Evolutionary conservation across 2,329 filamentous ascomycete genomes (phyloP), one percentile per base, ranked within the genome.

Genomic region (Apiospora phragmitis): DNA sequence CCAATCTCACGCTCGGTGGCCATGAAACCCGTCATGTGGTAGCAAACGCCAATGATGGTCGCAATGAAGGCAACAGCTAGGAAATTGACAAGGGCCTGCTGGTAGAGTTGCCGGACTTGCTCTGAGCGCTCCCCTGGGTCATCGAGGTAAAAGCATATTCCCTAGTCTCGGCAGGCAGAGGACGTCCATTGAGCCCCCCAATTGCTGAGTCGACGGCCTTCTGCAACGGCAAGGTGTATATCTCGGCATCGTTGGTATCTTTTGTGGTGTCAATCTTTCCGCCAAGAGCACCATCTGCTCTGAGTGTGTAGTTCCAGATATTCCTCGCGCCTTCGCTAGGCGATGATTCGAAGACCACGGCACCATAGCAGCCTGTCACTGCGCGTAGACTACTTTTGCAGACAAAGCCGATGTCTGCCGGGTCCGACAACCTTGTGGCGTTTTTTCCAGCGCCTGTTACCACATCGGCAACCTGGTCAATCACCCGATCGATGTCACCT

Each of bases 281-380:
- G 26, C 91, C 91, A 70, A 97, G 85, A 0, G 89, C 85, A 45
- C 91, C 91, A 78, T 97, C 95, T 3, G 90, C 90, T 70, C 93
- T 87, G 35, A 97, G 85, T 0, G 93, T 95, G 78, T 97, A 98
- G 81, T 96, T 97, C 95, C 95, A 97, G 62, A 88, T 81, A 1
- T 87, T 87, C 8, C 86, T 87, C 0, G 79, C 73, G 12, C 93
- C 93, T 81, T 96, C 91, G 1, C 81, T 86, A 0, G 94, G 93
- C 6, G 93, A 97, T 0, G 91, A 91, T 69, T 90, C 85, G 82
- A 97, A 95, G 5, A 92, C 89, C 1, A 92, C 88, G 11, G 92
- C 94, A 24, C 89, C 92, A 77, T 91, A 94, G 80, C 93, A 96
- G 1, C 81, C 83, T 16, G 92, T 92, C 1, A 92, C 90, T 24